Evolutionary conservation across 805 yeast species (phyloP).

Genomic region (Suhomyces tanzawaensis): DNA sequence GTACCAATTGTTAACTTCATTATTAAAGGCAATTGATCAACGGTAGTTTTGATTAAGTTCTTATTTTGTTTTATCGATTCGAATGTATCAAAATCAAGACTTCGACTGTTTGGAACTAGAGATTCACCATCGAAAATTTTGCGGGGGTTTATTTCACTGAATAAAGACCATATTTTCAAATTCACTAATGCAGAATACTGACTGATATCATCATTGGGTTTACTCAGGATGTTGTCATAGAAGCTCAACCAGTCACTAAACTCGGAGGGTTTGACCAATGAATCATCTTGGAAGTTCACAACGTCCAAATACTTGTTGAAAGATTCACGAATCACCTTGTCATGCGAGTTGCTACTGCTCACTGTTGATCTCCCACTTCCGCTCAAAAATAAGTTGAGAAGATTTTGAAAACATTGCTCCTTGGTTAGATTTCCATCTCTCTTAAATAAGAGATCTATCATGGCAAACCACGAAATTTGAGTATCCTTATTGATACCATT

Average conservation of each 20-base stretch:
- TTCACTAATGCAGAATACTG: constrained; percentile 58
- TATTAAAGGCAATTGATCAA: constrained; percentile 26
- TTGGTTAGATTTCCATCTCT: constrained; percentile 46
- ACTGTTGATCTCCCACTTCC: constrained; percentile 36
- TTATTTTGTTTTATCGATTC: constrained; percentile 36
- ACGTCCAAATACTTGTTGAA: constrained; percentile 63
- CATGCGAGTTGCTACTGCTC: constrained; percentile 44
- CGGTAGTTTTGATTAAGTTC: constrained; percentile 30
- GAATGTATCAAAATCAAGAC: constrained; percentile 36
- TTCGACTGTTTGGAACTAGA: constrained; percentile 31
- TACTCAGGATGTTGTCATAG: constrained; percentile 50
- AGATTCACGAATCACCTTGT: constrained; percentile 68
- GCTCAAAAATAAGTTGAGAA: constrained; percentile 46
- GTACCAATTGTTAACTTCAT: constrained; percentile 30
- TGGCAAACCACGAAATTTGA: constrained; percentile 62
- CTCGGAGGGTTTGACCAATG: constrained; percentile 54
- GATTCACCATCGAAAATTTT: constrained; percentile 12
- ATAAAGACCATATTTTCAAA: constrained; percentile 60
- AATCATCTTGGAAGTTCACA: constrained; percentile 60
- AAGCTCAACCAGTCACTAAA: constrained; percentile 77
- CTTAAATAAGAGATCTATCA: constrained; percentile 61
- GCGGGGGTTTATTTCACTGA: constrained; percentile 54
- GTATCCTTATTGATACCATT: constrained; percentile 51
- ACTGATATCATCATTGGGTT: constrained; percentile 38
- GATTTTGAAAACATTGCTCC: constrained; percentile 45